phyloP scores from a whole-genome alignment of 2,329 filamentous ascomycete genomes.

The Diaporthe velutina region DNA sequence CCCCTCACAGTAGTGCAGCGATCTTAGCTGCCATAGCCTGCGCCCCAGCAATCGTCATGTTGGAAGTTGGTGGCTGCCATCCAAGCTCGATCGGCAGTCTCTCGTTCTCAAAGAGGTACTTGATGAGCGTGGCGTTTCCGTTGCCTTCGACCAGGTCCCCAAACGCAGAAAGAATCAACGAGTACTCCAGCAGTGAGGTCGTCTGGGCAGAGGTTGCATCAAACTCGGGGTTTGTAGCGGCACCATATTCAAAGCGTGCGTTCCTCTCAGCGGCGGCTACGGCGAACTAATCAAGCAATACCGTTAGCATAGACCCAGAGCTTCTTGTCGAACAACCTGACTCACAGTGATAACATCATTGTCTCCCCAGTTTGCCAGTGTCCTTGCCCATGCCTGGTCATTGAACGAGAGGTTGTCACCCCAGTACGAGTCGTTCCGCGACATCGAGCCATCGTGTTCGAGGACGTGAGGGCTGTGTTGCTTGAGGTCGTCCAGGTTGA shows the following conservation, averaged over 20 bases:
- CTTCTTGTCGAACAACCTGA: fast-evolving
- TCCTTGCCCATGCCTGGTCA: conserved; percentile 29
- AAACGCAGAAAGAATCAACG: conserved; percentile 31
- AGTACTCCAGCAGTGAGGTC: conserved; percentile 25
- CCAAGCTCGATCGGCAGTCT: conserved; percentile 38
- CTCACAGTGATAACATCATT: conserved; percentile 28
- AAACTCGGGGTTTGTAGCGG: conserved; percentile 30
- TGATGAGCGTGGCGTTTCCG: conserved; percentile 18
- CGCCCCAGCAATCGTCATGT: conserved; percentile 32
- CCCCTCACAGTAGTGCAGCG: not conserved
- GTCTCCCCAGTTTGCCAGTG: conserved; percentile 24
- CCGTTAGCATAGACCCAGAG: not conserved
- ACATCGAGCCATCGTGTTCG: conserved; percentile 32
- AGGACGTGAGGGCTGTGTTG: conserved; percentile 27
- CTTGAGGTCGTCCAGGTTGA: conserved; percentile 31
- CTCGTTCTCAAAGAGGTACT: conserved; percentile 33
- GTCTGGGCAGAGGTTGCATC: conserved; percentile 4
- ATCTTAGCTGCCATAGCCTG: conserved; percentile 29
- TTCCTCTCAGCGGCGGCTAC: conserved; percentile 21
- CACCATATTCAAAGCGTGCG: conserved; percentile 17
- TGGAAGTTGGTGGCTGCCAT: conserved; percentile 43
- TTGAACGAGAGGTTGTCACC: conserved; percentile 31
- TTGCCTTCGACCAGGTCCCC: conserved; percentile 25
- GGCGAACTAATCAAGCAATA: not conserved
- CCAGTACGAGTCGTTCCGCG: conserved; percentile 32